phyloP scores from a whole-genome alignment of 306 rosid genomes.

The Cyclanthera cordifolia region DNA sequence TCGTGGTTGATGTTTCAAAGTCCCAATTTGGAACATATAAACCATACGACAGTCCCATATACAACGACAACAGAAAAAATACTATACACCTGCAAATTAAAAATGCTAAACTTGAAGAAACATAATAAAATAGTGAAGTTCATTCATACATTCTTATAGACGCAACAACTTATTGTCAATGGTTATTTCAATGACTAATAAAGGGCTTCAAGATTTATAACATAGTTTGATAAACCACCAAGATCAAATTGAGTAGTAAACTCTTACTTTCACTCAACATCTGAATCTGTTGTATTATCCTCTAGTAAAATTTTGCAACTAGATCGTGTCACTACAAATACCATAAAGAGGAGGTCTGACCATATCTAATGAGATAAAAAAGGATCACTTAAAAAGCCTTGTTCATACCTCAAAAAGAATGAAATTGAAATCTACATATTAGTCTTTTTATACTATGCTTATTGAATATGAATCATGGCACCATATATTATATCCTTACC shows the following conservation, averaged over 20 bases:
- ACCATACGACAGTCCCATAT: constrained; percentile 55
- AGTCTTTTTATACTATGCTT: neutral
- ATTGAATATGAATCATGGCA: neutral
- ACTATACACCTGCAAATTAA: constrained; percentile 40
- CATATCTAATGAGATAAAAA: neutral
- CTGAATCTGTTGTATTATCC: neutral
- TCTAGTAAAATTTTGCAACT: neutral
- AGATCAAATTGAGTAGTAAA: neutral
- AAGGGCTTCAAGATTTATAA: neutral
- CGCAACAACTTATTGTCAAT: neutral
- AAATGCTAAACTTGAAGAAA: neutral
- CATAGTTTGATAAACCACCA: neutral
- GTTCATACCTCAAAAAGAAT: neutral
- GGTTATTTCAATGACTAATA: neutral
- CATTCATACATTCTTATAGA: neutral
- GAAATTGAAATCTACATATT: neutral
- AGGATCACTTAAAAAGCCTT: neutral
- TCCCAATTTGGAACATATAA: constrained; percentile 92
- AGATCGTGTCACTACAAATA: neutral
- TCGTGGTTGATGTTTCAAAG: constrained; percentile 29
- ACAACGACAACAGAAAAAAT: constrained; percentile 42
- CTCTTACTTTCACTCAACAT: neutral
- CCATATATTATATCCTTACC: constrained; percentile 31
- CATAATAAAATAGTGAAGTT: neutral
- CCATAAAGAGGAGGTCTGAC: neutral